These are phyloP conservation scores for Stenogyne calaminthoides DNA, from an alignment of 305 asterid species.

Conservation along the genomic window DNA sequence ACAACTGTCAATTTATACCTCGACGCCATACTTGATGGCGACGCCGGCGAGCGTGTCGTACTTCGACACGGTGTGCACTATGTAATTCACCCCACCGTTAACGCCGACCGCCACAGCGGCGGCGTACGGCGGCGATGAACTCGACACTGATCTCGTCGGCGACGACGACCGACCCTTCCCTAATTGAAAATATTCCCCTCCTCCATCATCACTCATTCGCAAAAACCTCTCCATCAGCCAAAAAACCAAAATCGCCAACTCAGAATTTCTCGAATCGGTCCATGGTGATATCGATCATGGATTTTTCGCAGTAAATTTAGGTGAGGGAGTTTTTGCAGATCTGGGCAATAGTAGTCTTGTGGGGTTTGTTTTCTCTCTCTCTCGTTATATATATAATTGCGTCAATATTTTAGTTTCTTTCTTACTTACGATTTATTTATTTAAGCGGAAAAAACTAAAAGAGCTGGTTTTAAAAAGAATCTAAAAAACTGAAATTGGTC, in stretches of 20 bases:
- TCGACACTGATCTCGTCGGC: conserved; percentile 34
- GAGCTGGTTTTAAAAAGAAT: too few relatives aligned
- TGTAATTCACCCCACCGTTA: conserved; percentile 38
- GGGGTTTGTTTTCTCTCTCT: not conserved
- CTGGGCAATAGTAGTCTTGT: conserved; percentile 26
- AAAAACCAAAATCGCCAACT: not conserved
- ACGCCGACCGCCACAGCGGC: conserved; percentile 32
- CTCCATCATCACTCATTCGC: conserved; percentile 30
- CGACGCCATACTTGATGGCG: conserved; percentile 77
- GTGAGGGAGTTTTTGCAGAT: conserved; percentile 31
- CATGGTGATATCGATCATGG: conserved; percentile 24
- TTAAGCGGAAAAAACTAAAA: not conserved
- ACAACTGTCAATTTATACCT: conserved; percentile 35
- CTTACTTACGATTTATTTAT: not conserved
- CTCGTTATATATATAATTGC: not conserved
- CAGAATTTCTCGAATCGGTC: conserved; percentile 10
- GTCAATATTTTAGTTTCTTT: too few relatives aligned
- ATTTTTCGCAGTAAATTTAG: conserved; percentile 1
- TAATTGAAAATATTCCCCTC: conserved; percentile 19
- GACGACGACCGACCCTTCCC: conserved; percentile 37
- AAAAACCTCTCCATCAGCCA: conserved; percentile 39
- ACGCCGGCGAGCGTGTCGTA: conserved; percentile 76
- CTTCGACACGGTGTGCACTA: conserved; percentile 54
- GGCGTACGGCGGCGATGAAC: conserved; percentile 35
- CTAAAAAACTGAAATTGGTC: not conserved